Evolutionary conservation across 2,329 filamentous ascomycete species (phyloP).

Genomic region (Venturia carpophila): DNA sequence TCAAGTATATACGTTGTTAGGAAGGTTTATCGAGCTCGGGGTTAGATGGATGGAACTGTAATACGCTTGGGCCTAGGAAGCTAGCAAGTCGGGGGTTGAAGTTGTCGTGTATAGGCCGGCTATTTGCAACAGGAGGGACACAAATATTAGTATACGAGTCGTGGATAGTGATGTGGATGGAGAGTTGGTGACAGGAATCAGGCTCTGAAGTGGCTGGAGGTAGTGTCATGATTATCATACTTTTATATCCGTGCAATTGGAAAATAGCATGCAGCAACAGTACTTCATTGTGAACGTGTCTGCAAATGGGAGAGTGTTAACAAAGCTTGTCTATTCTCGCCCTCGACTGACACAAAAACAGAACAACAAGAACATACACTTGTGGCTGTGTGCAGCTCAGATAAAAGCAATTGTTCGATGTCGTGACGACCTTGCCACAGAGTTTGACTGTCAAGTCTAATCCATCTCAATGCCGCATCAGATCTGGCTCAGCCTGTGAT

Average conservation of each 20-base stretch:
- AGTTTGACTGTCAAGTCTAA: neutral
- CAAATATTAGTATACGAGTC: neutral
- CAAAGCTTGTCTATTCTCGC: neutral
- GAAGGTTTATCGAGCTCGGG: too few relatives aligned
- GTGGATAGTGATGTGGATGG: neutral
- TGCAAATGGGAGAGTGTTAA: neutral
- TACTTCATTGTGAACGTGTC: neutral
- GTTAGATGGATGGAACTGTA: too few relatives aligned
- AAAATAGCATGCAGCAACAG: neutral
- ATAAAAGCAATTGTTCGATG: neutral
- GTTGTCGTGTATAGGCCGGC: neutral
- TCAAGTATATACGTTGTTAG: neutral
- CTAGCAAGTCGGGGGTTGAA: neutral
- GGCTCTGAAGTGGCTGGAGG: neutral
- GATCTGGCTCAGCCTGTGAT: neutral
- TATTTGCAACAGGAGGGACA: neutral
- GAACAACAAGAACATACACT: neutral
- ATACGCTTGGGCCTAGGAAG: neutral
- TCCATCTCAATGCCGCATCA: neutral
- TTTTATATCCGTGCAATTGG: neutral
- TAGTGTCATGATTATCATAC: neutral
- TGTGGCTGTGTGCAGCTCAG: neutral
- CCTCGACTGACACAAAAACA: neutral
- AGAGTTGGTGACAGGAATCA: neutral
- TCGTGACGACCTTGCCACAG: neutral